A percentile compares a stretch with the other conserved stretches of the same genome.
Evolutionary conservation across 163 green algal species (phyloP).

Genomic region (Volvox carteri): DNA sequence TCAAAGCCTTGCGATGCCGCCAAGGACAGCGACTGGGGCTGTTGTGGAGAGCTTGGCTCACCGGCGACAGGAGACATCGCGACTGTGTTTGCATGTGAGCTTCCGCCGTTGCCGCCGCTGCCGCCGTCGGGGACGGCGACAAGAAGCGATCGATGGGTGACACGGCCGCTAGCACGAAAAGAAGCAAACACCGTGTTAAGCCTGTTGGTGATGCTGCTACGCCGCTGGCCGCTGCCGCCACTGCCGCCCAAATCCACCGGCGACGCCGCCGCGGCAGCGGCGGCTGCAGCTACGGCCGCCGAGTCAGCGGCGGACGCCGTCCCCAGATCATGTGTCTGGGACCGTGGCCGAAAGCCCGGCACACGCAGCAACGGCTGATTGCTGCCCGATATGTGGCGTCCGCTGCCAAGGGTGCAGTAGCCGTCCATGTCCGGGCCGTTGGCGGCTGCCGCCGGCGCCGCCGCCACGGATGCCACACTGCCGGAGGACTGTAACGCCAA

Average conservation of each 20-base stretch:
- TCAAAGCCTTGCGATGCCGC: background rate
- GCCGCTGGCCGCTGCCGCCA: background rate
- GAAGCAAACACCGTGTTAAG: slow-evolving; percentile 11
- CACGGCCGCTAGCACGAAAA: background rate
- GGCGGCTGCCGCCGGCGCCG: background rate
- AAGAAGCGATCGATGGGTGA: background rate
- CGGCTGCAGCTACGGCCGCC: no score
- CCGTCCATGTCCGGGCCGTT: background rate
- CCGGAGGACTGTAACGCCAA: background rate
- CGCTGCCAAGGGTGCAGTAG: background rate
- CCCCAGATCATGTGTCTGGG: background rate
- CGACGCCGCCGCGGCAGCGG: background rate
- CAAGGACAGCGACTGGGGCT: background rate
- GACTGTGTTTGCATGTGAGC: background rate
- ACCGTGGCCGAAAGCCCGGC: background rate
- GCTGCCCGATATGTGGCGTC: background rate
- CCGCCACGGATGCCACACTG: background rate
- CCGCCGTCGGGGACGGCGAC: background rate
- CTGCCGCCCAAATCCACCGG: background rate
- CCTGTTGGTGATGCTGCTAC: slow-evolving; percentile 32
- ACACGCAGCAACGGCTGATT: background rate
- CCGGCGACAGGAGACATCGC: background rate
- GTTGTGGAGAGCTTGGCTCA: no score
- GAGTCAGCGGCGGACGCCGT: background rate
- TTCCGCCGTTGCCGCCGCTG: background rate